phyloP scores from a whole-genome alignment of 352 stramenopile genomes.

The Stephanocyclus meneghinianus region DNA sequence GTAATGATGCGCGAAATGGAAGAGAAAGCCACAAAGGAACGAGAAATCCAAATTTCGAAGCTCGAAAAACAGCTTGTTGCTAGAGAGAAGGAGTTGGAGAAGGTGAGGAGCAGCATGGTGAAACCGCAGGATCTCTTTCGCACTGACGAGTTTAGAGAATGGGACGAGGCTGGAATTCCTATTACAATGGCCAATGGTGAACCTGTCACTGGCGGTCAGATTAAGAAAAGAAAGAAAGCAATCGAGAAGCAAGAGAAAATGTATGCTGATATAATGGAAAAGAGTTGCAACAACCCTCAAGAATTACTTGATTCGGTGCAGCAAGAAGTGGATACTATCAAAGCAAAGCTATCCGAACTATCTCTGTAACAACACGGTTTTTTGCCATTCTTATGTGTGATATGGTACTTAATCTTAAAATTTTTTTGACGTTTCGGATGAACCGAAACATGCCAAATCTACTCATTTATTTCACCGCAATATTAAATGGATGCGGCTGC shows the following conservation, averaged over 20 bases:
- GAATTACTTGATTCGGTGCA: slow-evolving; percentile 47
- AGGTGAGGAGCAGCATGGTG: slow-evolving; percentile 59
- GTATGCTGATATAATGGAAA: slow-evolving; percentile 60
- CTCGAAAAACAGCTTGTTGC: slow-evolving; percentile 60
- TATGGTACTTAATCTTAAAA: too few species aligned
- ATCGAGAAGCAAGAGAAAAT: slow-evolving; percentile 62
- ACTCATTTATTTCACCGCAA: too few species aligned
- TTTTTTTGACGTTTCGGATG: too few species aligned
- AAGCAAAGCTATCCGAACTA: slow-evolving; percentile 49
- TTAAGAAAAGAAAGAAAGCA: slow-evolving; percentile 66
- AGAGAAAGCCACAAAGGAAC: slow-evolving; percentile 68
- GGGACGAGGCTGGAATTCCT: slow-evolving; percentile 56
- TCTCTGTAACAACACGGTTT: slow-evolving; percentile 25
- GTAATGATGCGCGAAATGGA: slow-evolving; percentile 74
- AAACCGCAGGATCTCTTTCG: slow-evolving; percentile 59
- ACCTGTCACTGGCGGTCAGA: slow-evolving; percentile 47
- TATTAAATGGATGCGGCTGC: too few species aligned
- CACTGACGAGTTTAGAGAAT: slow-evolving; percentile 69
- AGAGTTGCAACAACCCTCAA: slow-evolving; percentile 53
- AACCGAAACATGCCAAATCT: too few species aligned
- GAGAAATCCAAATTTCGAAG: slow-evolving; percentile 51
- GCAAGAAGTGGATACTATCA: slow-evolving; percentile 55
- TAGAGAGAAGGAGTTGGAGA: slow-evolving; percentile 59
- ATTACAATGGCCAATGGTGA: slow-evolving; percentile 55
- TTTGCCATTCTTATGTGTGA: too few species aligned